phyloP scores from a whole-genome alignment of 371 early-diverging fungal genomes.

The Mucor lusitanicus region DNA sequence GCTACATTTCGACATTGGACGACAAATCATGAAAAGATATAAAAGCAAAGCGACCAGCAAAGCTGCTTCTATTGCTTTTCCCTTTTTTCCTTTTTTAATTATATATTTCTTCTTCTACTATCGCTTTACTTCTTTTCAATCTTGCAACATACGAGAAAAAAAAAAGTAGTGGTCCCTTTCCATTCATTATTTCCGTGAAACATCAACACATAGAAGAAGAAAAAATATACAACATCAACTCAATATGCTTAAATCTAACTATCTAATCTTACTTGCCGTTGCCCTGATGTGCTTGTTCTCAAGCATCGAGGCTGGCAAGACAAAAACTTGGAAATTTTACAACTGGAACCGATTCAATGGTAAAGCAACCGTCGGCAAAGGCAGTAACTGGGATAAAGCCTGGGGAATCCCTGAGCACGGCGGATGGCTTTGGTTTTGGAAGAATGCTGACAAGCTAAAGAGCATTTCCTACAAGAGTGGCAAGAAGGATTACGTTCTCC shows the following conservation, averaged over 20 bases:
- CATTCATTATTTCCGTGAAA: slow-evolving; percentile 7
- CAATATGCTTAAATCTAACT: slow-evolving; percentile 9
- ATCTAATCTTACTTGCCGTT: background rate
- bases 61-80: background rate
- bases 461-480: slow-evolving; percentile 6
- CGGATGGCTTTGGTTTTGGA: slow-evolving; percentile 30
- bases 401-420: slow-evolving; percentile 21
- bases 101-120: background rate
- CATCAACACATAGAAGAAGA: background rate
- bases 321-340: slow-evolving; percentile 18
- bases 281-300: slow-evolving; percentile 8
- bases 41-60: background rate
- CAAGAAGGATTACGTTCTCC: slow-evolving; percentile 13
- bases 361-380: slow-evolving; percentile 14
- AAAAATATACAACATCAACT: background rate
- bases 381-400: slow-evolving; percentile 6
- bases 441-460: slow-evolving; percentile 10
- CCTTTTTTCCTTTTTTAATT: background rate
- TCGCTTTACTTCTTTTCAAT: background rate
- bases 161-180: slow-evolving; percentile 1
- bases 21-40: background rate
- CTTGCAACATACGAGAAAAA: background rate
- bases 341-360: slow-evolving; percentile 23
- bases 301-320: slow-evolving; percentile 8
- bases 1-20: slow-evolving; percentile 1